Evolutionary conservation across 306 rosid genomes (phyloP), one percentile per base, ranked within the genome.

Genomic region (Pachyrhizus erosus): DNA sequence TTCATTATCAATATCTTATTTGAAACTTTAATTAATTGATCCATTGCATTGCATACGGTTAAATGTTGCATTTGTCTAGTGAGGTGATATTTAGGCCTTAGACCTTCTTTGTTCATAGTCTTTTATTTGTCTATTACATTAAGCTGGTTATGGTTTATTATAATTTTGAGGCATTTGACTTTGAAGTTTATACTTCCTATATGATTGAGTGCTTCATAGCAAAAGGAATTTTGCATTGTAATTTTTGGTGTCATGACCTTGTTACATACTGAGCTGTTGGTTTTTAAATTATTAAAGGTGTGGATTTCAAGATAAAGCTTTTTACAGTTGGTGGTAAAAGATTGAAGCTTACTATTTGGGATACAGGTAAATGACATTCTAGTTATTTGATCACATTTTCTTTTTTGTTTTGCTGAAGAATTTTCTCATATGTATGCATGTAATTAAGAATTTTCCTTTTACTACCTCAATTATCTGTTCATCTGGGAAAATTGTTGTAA

Each of bases 311-410:
- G 88, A 89, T 96, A 87, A 96, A 93, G 86, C 87, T 83, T 84
- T 84, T 93, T 46, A 90, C 97, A 18, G 78, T 96, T 52, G 91
- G 88, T 46, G 97, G 92, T 15, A 96, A 92, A 82, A 89, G 88
- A 84, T 83, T 93, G 91, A 96, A 96, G 94, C 98, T 96, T 64
- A 96, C 99, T 24, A 92, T 96, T 60, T 96, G 99, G 99, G 99
- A 96, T 90, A 96, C 99, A 64, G 99, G 99, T 96, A 82, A 45
- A 49, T 60, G 48, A 9, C 68, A 57, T 57, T 57, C 60, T 73
- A 24, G 18, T 42, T 33, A 27, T 43, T 64, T 27, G 49, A 68
- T 71, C 20, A 17, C 70, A 67, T 5, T 85, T 69, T 57, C 57
- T 55, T 67, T 60, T 17, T 24, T 66, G 1, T 45, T 46, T 57